phyloP scores from a whole-genome alignment of 805 yeast species.

The Cyberlindnera lachancei region DNA sequence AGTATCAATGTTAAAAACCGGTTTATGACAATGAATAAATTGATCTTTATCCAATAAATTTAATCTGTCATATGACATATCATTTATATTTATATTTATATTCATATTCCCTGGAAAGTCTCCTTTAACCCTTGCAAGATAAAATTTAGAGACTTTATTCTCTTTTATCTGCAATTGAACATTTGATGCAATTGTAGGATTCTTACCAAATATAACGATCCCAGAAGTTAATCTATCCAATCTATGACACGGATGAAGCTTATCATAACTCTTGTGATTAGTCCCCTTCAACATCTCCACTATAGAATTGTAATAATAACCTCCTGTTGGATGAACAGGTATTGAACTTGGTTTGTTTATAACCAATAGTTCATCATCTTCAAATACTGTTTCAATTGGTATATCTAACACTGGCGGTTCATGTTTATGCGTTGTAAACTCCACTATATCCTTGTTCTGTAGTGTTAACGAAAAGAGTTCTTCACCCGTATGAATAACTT shows the following conservation, averaged over 20 bases:
- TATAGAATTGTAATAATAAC: slow-evolving; percentile 68
- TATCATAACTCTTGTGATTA: slow-evolving; percentile 33
- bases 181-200: slow-evolving; percentile 27
- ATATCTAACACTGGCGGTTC: slow-evolving; percentile 51
- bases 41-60: slow-evolving; percentile 28
- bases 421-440: slow-evolving; percentile 61
- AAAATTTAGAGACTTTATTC: slow-evolving; percentile 69
- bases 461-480: slow-evolving; percentile 10
- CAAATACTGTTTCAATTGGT: slow-evolving; percentile 27
- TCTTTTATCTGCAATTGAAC: slow-evolving; percentile 56
- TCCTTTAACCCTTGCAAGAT: slow-evolving; percentile 83
- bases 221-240: slow-evolving; percentile 91
- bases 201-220: slow-evolving; percentile 53
- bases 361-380: slow-evolving; percentile 55
- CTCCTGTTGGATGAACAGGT: slow-evolving; percentile 94
- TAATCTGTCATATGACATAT: no score
- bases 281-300: slow-evolving; percentile 71
- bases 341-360: slow-evolving; percentile 91
- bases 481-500: neutral
- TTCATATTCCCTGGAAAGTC: no score
- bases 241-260: slow-evolving; percentile 66
- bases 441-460: slow-evolving; percentile 20
- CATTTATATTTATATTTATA: no score
- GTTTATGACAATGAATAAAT: slow-evolving; percentile 51
- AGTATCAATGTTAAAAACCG: slow-evolving; percentile 67